Evolutionary conservation across 2,329 filamentous ascomycete species (phyloP), one percentile per base, ranked within the genome.

Genomic region (Curvularia spicifera): DNA sequence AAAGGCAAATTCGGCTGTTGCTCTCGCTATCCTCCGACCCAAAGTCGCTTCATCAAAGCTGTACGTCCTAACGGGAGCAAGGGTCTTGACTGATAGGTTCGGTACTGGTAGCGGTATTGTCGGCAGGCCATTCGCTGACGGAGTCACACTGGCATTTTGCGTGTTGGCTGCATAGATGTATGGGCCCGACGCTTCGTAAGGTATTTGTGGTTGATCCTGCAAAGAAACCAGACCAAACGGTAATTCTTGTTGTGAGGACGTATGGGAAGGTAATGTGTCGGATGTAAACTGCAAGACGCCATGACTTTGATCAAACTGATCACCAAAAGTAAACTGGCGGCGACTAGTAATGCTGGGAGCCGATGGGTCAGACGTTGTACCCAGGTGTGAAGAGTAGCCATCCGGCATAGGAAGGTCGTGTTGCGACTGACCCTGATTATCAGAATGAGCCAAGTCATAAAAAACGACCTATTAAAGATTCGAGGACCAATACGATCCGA

Each of bases 21-120:
- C 81, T 42, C 91, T 85, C 48, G 91, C 89, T 4, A 96, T 79
- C 4, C 89, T 84, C 7, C 90, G 85, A 10, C 87, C 87, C 65
- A 96, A 93, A 0, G 84, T 87, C 1, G 81, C 78, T 72, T 93
- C 90, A 26, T 85, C 81, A 56, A 84, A 83, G 9, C 86, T 82
- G 71, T 88, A 88, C 0, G 86, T 87, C 22, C 73, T 78, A 0
- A 85, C 83, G 1, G 78, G 59, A 29, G 49, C 47, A 5, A 70
- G 52, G 2, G 58, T 62, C 51, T 69, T 71, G 6, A 72, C 70
- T 39, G 78, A 79, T 2, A 66, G 42, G 13, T 51, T 65, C 12
- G 57, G 35, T 5, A 52, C 0, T 9, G 37, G 40, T 12, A 68
- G 52, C 24, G 65, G 64, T 72, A 72, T 52, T 65, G 65, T 61